Conservation (phyloP, 441 rosid species). For the Jatropha podagrica region DNA sequence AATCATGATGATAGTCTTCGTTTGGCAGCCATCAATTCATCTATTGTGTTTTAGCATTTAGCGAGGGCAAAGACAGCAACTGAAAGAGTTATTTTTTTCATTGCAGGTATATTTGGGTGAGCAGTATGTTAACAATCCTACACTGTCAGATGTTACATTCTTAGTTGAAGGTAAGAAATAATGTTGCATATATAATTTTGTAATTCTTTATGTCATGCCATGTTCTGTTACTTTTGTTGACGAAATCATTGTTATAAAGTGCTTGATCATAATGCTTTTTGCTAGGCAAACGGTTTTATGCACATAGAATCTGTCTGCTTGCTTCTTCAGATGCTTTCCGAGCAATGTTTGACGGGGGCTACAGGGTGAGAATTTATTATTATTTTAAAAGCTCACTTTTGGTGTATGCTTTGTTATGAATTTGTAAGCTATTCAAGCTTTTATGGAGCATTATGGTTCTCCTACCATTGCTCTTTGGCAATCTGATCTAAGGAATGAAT, state of each 20-base stretch:
- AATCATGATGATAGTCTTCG: neutral
- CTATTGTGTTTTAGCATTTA: neutral
- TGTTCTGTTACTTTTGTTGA: neutral
- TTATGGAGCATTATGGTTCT: neutral
- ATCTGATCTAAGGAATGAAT: neutral
- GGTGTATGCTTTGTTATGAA: neutral
- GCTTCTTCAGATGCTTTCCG: constrained; percentile 99
- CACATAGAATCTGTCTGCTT: constrained; percentile 94
- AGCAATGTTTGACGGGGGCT: constrained; percentile 99
- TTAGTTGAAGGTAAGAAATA: constrained; percentile 76
- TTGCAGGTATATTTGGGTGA: constrained; percentile 91
- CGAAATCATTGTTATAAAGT: neutral
- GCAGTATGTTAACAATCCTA: constrained; percentile 86
- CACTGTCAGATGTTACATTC: constrained; percentile 92
- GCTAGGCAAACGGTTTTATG: constrained; percentile 83
- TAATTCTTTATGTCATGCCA: constrained; percentile 11
- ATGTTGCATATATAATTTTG: neutral
- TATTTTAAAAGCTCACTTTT: neutral
- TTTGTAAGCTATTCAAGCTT: neutral
- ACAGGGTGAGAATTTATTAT: constrained; percentile 56
- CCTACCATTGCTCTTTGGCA: neutral
- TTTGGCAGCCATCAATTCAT: neutral
- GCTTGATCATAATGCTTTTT: constrained; percentile 20
- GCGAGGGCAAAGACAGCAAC: neutral
- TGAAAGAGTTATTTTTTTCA: neutral